phyloP scores from a whole-genome alignment of 1,284 basidiomycete genomes.

The Cerrena zonata region DNA sequence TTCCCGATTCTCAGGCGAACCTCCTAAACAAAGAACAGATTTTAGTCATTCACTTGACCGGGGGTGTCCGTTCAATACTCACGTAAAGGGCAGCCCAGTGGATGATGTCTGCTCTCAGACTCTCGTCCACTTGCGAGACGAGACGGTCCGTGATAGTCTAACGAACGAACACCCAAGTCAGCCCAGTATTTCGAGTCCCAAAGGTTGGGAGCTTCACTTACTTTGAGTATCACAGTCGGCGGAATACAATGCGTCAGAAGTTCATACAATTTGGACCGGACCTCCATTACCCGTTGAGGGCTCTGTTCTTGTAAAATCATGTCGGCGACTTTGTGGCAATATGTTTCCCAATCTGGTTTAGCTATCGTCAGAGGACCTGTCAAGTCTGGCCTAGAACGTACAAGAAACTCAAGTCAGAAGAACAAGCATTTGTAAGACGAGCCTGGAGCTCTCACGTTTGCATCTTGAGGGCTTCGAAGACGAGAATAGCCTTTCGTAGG shows the following conservation, averaged over 20 bases:
- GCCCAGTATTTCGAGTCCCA: not conserved
- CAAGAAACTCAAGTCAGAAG: conserved; percentile 18
- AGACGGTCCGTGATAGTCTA: conserved; percentile 86
- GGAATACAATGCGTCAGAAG: conserved; percentile 96
- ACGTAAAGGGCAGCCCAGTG: conserved; percentile 97
- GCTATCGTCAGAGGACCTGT: conserved; percentile 72
- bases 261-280: conserved; percentile 91
- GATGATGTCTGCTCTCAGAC: conserved; percentile 83
- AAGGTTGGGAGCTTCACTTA: conserved; percentile 28
- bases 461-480: conserved; percentile 94
- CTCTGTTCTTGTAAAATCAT: conserved; percentile 88
- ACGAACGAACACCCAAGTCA: conserved; percentile 3
- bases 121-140: conserved; percentile 83
- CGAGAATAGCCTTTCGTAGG: conserved; percentile 88
- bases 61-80: conserved; percentile 29
- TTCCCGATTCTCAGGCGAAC: conserved; percentile 82
- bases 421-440: conserved; percentile 6
- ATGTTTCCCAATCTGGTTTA: conserved; percentile 99
- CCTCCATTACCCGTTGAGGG: conserved; percentile 87
- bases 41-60: not conserved
- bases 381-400: conserved; percentile 54
- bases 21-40: conserved; percentile 49
- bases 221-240: conserved; percentile 86
- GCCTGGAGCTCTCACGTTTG: conserved; percentile 64
- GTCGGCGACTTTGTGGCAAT: conserved; percentile 90